Evolutionary conservation across 768 basidiomycete genomes (phyloP).

Genomic region (Candolleomyces eurysporus): DNA sequence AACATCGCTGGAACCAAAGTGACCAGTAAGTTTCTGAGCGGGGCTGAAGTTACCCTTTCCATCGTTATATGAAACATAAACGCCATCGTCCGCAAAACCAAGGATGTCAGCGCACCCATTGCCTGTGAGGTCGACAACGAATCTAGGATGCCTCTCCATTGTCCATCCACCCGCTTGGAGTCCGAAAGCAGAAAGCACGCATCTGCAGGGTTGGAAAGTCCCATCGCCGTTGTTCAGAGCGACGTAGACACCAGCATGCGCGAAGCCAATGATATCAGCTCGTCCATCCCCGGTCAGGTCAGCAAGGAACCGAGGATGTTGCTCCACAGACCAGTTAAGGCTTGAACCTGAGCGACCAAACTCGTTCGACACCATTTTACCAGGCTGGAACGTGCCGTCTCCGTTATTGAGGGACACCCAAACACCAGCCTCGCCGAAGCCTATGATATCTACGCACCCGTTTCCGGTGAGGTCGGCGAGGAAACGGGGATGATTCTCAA

Average conservation of each 20-base stretch:
- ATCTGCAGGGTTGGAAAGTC: background rate
- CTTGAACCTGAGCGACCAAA: background rate
- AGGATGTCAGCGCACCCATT: background rate
- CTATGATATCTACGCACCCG: background rate
- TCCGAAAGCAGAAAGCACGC: background rate
- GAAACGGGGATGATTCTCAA: background rate
- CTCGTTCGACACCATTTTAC: no score
- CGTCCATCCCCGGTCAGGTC: background rate
- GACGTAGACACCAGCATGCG: background rate
- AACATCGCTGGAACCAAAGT: background rate
- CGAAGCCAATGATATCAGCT: conserved; percentile 1
- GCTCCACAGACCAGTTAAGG: background rate
- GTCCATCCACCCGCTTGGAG: background rate
- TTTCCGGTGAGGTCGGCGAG: background rate
- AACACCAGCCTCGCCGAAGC: background rate
- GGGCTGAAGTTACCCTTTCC: background rate
- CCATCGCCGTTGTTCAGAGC: background rate
- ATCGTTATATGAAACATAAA: background rate
- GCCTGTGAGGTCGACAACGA: background rate
- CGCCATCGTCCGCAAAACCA: background rate
- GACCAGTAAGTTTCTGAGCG: background rate
- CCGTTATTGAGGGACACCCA: background rate
- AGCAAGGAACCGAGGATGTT: background rate
- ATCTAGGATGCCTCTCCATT: background rate
- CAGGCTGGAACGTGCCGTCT: background rate